Percentiles rank a stretch among this genome's conserved stretches.
Evolutionary conservation across 2,329 filamentous ascomycete genomes (phyloP).

Genomic region (Penicillium brasilianum): DNA sequence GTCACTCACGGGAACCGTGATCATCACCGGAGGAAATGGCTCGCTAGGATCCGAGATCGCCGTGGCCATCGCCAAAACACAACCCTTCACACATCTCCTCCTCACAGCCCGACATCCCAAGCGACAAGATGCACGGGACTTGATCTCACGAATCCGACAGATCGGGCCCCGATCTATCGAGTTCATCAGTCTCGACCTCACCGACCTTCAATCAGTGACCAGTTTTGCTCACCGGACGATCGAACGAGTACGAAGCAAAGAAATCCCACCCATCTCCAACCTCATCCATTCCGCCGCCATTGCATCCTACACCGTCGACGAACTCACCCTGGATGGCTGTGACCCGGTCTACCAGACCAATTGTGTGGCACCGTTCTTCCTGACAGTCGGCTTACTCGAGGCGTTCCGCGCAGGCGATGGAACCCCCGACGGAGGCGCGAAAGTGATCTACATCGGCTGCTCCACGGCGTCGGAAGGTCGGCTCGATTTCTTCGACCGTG

Average conservation of each 20-base stretch:
- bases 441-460: slow-evolving; percentile 45
- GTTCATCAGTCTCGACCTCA: slow-evolving; percentile 38
- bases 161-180: slow-evolving; percentile 44
- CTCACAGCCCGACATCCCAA: slow-evolving; percentile 39
- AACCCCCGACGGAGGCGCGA: slow-evolving; percentile 37
- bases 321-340: slow-evolving; percentile 39
- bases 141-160: slow-evolving; percentile 37
- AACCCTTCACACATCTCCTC: slow-evolving; percentile 43
- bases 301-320: slow-evolving; percentile 40
- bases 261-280: slow-evolving; percentile 42
- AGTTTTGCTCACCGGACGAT: slow-evolving; percentile 41
- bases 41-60: slow-evolving; percentile 43
- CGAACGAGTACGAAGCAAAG: slow-evolving; percentile 38
- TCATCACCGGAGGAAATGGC: slow-evolving; percentile 46
- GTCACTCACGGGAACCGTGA: slow-evolving; percentile 42
- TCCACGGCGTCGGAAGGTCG: slow-evolving; percentile 38
- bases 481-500: slow-evolving; percentile 41
- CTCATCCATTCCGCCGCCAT: slow-evolving; percentile 43
- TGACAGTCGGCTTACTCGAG: slow-evolving; percentile 44
- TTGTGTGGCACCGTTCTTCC: slow-evolving; percentile 43
- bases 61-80: slow-evolving; percentile 41
- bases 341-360: slow-evolving; percentile 46
- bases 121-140: slow-evolving; percentile 35
- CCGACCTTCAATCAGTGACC: slow-evolving; percentile 39
- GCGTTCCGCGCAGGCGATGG: slow-evolving; percentile 43